Conservation (phyloP, 768 basidiomycete genomes). For the Agrocybe praecox region DNA sequence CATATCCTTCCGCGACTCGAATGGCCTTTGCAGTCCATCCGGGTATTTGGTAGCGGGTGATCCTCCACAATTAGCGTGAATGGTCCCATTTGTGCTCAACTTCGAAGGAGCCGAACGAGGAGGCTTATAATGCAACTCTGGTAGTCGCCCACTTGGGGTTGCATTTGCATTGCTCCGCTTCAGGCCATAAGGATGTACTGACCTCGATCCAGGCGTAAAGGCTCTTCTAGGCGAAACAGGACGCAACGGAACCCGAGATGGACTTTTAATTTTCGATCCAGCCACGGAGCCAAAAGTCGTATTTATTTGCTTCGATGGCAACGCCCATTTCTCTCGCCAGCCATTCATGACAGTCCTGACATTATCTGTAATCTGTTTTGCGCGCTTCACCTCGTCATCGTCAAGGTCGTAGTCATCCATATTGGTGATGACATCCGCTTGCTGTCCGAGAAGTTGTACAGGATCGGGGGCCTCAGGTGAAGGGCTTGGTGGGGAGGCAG, state of each 20-base stretch:
- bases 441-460: neutral
- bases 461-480: slow-evolving; percentile 35
- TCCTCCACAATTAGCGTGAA: no score
- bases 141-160: slow-evolving; percentile 42
- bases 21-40: no score
- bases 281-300: neutral
- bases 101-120: slow-evolving; percentile 21
- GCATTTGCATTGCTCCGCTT: slow-evolving; percentile 47
- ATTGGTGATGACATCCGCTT: slow-evolving; percentile 23
- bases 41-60: no score
- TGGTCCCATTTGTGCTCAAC: no score
- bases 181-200: slow-evolving; percentile 22
- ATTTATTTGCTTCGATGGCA: slow-evolving; percentile 10
- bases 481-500: slow-evolving; percentile 31
- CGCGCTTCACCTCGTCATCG: slow-evolving; percentile 19
- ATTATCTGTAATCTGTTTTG: slow-evolving; percentile 8
- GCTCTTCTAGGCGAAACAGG: slow-evolving; percentile 22
- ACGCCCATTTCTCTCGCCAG: slow-evolving; percentile 31
- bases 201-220: slow-evolving; percentile 25
- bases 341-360: slow-evolving; percentile 27
- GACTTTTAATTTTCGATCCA: neutral
- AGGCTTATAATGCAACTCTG: slow-evolving; percentile 14
- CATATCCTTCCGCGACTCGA: no score
- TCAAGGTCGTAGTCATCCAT: slow-evolving; percentile 20
- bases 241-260: neutral